Conservation (phyloP, 306 rosid species). For the Cicer pinnatifidum region DNA sequence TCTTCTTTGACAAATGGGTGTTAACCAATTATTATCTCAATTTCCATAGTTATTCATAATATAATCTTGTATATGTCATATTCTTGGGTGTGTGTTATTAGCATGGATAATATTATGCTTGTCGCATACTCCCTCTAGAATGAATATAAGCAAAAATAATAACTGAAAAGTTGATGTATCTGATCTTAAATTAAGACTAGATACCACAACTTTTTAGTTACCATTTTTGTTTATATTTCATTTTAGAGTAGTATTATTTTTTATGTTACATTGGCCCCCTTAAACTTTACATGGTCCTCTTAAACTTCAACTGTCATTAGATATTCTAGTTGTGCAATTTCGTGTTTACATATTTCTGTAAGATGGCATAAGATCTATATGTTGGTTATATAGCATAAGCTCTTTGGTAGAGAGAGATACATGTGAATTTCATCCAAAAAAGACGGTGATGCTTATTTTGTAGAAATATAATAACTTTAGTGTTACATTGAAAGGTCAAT, state of each 20-base stretch:
- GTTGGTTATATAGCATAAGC: too few species aligned
- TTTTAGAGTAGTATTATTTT: background rate
- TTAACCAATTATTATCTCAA: background rate
- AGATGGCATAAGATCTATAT: slow-evolving; percentile 5
- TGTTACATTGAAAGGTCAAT: slow-evolving; percentile 22
- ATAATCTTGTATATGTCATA: background rate
- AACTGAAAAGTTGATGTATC: too few species aligned
- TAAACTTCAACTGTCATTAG: background rate
- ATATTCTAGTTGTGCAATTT: slow-evolving; percentile 31
- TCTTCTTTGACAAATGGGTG: slow-evolving; percentile 27
- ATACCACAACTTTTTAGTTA: too few species aligned
- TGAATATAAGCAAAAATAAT: too few species aligned
- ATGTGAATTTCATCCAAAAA: too few species aligned
- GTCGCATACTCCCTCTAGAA: slow-evolving; percentile 3
- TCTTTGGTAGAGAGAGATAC: too few species aligned
- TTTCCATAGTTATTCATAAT: background rate
- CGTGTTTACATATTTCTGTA: slow-evolving; percentile 22
- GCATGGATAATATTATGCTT: slow-evolving; percentile 17
- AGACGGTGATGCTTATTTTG: too few species aligned
- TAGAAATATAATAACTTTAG: background rate
- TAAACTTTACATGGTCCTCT: background rate
- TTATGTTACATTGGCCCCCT: background rate
- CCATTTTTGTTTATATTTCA: too few species aligned
- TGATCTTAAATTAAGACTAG: too few species aligned
- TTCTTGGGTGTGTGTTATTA: slow-evolving; percentile 18